These are phyloP conservation scores for Saraca asoca DNA, from an alignment of 331 rosid species.

Conservation along the genomic window DNA sequence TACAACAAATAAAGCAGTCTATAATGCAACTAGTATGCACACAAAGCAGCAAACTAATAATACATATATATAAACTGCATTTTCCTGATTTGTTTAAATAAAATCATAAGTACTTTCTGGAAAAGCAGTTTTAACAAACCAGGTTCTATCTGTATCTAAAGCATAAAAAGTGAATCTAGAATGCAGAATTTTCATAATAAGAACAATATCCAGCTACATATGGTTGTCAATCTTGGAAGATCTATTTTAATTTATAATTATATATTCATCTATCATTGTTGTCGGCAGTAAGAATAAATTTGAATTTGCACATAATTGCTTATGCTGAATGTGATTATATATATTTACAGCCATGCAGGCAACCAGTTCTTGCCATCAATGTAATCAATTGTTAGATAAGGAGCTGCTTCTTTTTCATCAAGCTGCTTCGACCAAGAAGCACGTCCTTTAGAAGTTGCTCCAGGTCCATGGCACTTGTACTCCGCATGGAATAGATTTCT, in stretches of 20 bases:
- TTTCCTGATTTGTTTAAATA: no score
- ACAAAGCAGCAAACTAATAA: no score
- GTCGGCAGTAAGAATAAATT: no score
- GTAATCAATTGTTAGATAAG: slow-evolving; percentile 50
- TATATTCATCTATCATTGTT: not conserved
- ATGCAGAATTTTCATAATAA: not conserved
- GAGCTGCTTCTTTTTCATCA: slow-evolving; percentile 50
- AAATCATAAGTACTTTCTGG: not conserved
- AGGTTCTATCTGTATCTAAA: not conserved
- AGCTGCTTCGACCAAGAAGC: slow-evolving; percentile 70
- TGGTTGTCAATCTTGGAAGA: not conserved
- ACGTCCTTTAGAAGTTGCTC: slow-evolving; percentile 37
- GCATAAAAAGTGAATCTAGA: not conserved
- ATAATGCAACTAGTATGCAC: no score
- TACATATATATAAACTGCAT: no score
- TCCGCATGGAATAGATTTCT: slow-evolving; percentile 69
- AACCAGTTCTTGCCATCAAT: slow-evolving; percentile 73
- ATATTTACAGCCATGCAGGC: slow-evolving; percentile 55
- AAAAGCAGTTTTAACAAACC: not conserved
- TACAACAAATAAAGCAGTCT: no score
- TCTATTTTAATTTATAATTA: not conserved
- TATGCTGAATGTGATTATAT: no score
- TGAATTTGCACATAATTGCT: no score
- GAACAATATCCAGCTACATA: no score
- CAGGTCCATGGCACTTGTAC: slow-evolving; percentile 68